Conservation (phyloP, 2,329 filamentous ascomycete genomes). For the Nothopassalora personata region DNA sequence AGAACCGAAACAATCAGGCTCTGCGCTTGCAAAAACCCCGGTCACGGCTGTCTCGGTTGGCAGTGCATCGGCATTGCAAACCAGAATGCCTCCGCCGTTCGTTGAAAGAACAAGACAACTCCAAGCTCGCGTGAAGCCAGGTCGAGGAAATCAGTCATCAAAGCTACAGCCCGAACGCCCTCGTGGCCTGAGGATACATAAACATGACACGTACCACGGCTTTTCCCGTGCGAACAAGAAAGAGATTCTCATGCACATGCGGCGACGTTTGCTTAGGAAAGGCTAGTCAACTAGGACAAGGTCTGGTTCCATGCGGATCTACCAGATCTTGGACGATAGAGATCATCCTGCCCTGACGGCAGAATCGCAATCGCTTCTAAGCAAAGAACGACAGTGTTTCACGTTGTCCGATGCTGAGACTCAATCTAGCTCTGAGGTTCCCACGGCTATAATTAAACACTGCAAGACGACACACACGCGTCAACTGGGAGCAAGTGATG, state of each 20-base stretch:
- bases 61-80: background rate
- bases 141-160: too few relatives aligned
- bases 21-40: background rate
- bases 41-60: background rate
- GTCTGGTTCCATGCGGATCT: background rate
- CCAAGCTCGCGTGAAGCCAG: too few relatives aligned
- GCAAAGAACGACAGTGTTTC: background rate
- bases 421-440: background rate
- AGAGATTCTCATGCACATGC: background rate
- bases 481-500: background rate
- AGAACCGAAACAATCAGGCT: background rate
- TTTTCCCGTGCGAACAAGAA: too few relatives aligned
- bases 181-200: too few relatives aligned
- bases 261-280: background rate
- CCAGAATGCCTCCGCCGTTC: too few relatives aligned
- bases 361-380: background rate
- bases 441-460: background rate
- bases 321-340: too few relatives aligned
- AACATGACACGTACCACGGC: too few relatives aligned
- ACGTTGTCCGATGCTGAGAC: background rate
- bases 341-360: too few relatives aligned
- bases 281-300: background rate
- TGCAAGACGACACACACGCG: background rate
- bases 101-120: too few relatives aligned
- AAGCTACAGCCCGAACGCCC: too few relatives aligned